Conservation (phyloP, 129 eudicot genomes). For the sunflower (Helianthus annuus) region HanXRQr2.0-SUNRISE NC_035441.2:115760151-115760650, state of each 20-base stretch:
- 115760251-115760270: slow-evolving; percentile 78
- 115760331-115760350: slow-evolving; percentile 87
- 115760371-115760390: slow-evolving; percentile 52
- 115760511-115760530: neutral
- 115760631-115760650: neutral
- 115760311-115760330: slow-evolving; percentile 62
- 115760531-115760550: neutral
- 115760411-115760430: neutral
- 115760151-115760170: slow-evolving; percentile 94
- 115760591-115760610: neutral
- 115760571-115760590: neutral
- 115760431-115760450: neutral
- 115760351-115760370: slow-evolving; percentile 88
- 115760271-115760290: slow-evolving; percentile 64
- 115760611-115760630: neutral
- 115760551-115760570: neutral
- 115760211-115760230: slow-evolving; percentile 88
- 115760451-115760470: neutral
- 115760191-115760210: slow-evolving; percentile 60
- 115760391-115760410: slow-evolving; percentile 57
- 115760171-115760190: slow-evolving; percentile 72
- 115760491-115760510: neutral
- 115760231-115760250: slow-evolving; percentile 90
- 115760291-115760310: slow-evolving; percentile 88
- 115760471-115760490: neutral